A percentile compares a stretch with the other conserved stretches of the same genome.
Conservation (phyloP, 163 green algal species). For the Coccomyxa subellipsoidea region DNA sequence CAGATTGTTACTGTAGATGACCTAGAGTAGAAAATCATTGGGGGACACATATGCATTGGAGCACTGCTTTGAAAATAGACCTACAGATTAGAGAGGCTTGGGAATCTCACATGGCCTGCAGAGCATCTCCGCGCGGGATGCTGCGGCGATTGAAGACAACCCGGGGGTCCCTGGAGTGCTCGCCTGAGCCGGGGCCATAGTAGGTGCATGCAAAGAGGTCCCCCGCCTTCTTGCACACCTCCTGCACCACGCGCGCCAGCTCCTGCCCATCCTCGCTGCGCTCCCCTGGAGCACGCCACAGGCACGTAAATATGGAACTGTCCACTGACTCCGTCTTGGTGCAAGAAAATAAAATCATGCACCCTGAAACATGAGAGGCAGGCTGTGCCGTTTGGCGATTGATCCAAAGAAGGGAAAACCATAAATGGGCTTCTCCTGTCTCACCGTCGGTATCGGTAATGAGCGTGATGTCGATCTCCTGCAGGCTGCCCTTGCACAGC, state of each 20-base stretch:
- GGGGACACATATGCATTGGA: too few relatives aligned
- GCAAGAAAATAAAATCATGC: too few relatives aligned
- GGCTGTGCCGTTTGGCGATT: too few relatives aligned
- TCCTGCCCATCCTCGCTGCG: neutral
- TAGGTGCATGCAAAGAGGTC: constrained; percentile 4
- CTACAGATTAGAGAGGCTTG: too few relatives aligned
- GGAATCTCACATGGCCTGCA: constrained; percentile 1
- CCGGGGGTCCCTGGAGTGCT: neutral
- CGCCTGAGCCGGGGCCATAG: neutral
- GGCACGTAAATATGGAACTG: too few relatives aligned
- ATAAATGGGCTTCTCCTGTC: too few relatives aligned
- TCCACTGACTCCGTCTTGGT: too few relatives aligned
- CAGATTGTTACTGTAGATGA: too few relatives aligned
- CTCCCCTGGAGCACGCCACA: neutral
- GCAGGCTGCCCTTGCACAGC: neutral
- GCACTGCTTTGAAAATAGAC: too few relatives aligned
- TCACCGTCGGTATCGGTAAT: neutral
- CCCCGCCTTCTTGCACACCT: constrained; percentile 1
- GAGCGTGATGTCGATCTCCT: neutral
- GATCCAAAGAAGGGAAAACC: too few relatives aligned
- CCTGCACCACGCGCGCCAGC: neutral
- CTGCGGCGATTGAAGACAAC: neutral
- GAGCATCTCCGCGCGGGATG: neutral
- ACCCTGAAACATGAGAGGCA: too few relatives aligned
- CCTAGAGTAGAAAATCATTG: too few relatives aligned